Base-by-base conservation (phyloP, 2,329 filamentous ascomycete species). In the Piedraia hortae region DNA sequence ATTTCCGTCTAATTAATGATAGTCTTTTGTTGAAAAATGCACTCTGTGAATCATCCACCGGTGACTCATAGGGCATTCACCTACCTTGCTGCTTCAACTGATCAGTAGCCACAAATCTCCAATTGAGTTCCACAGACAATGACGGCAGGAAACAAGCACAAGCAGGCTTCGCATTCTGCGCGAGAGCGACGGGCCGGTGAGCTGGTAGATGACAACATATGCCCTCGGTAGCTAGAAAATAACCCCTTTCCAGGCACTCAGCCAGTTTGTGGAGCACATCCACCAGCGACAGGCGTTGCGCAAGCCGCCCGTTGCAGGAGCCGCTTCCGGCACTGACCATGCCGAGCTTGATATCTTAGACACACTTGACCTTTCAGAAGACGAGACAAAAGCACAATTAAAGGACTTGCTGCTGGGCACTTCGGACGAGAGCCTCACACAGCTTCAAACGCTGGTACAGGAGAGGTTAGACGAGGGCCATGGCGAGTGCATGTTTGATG, bases 221-320 rank as follows among this genome's bases (percentile, higher is more conserved):
- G 8, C 14, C n/a, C 6, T 11, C 12, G 13, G 20, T 13, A 12
- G n/a, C 13, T n/a, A 24, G 6, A 10, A 12, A 22, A 21, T 33
- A 11, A 26, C 13, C 10, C 6, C 8, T 7, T 11, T 12, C 6
- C 28, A 67, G 62, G 80, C 82, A 7, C 59, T 97, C 25, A 85
- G 73, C 51, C 85, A 93, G 37, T 97, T 97, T 43, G 78, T 80
- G 45, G 85, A 97, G 39, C 93, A 91, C 39, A 85, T 91, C 32
- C 78, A 93, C 46, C 72, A 78, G 43, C 80, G 93, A 44, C 85
- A 93, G 46, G 66, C 67, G 8, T 48, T 68, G 21, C 67, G 72
- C 20, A 47, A 46, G 18, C 42, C 45, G 18, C 23, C 33, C 10
- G 23, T 26, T 26, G 31, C 33, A 12, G 41, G 43, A 18, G 39